These are phyloP conservation scores for Physcomitrellopsis africana DNA, from an alignment of 225 moss, liverwort and hornwort species.

Conservation along the genomic window DNA sequence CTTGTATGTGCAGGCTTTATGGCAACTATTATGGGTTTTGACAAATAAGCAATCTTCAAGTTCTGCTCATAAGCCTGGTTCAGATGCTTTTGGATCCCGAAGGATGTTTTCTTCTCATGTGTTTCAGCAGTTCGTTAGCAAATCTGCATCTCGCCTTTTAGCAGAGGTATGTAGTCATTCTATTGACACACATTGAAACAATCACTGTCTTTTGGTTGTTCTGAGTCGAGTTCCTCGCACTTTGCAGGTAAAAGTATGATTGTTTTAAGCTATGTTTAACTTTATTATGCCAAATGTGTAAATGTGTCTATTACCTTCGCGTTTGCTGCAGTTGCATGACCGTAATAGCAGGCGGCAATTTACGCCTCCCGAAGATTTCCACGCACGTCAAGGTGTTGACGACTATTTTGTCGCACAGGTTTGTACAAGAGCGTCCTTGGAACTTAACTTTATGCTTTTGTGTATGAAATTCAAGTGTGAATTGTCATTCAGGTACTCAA, in stretches of 20 bases:
- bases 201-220: slow-evolving; percentile 3
- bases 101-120: slow-evolving; percentile 63
- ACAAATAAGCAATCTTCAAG: slow-evolving; percentile 59
- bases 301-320: slow-evolving; percentile 25
- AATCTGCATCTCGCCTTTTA: slow-evolving; percentile 81
- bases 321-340: slow-evolving; percentile 82
- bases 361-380: slow-evolving; percentile 80
- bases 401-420: slow-evolving; percentile 94
- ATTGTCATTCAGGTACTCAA: slow-evolving; percentile 7
- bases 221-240: slow-evolving; percentile 25
- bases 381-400: slow-evolving; percentile 93
- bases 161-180: slow-evolving; percentile 66
- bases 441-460: background rate
- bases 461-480: slow-evolving; percentile 24
- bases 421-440: slow-evolving; percentile 29
- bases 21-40: slow-evolving; percentile 93
- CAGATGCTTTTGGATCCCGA: slow-evolving; percentile 32
- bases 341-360: slow-evolving; percentile 98
- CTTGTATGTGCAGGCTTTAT: slow-evolving; percentile 68
- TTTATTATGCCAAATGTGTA: slow-evolving; percentile 7
- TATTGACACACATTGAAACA: background rate
- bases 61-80: slow-evolving; percentile 60
- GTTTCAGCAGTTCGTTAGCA: slow-evolving; percentile 77
- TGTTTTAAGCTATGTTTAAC: slow-evolving; percentile 10
- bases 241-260: slow-evolving; percentile 16